Conservation (phyloP, 768 basidiomycete genomes). For the Mycena galopus region DNA sequence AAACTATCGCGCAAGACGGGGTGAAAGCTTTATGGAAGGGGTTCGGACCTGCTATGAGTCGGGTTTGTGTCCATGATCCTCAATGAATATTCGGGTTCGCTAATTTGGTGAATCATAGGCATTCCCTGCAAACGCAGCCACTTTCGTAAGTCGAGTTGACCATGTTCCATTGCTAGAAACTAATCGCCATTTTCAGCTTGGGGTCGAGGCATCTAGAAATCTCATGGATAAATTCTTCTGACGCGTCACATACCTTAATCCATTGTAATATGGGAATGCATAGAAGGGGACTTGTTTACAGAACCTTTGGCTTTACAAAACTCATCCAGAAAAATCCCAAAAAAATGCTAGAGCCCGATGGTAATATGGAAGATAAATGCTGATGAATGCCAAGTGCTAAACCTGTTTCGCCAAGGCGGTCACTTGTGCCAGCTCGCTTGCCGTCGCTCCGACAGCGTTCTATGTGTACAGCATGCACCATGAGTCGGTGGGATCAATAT, state of each 20-base stretch:
- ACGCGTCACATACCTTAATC: slow-evolving; percentile 15
- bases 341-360: slow-evolving; percentile 19
- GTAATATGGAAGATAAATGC: slow-evolving; percentile 1
- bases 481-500: no score
- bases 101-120: slow-evolving; percentile 63
- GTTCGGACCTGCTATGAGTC: slow-evolving; percentile 96
- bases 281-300: not conserved
- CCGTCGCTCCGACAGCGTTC: slow-evolving; percentile 45
- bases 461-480: no score
- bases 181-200: slow-evolving; percentile 68
- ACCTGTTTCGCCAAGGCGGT: slow-evolving; percentile 38
- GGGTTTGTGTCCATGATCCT: slow-evolving; percentile 62
- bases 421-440: slow-evolving; percentile 43
- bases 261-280: slow-evolving; percentile 1
- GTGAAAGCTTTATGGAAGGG: slow-evolving; percentile 94
- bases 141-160: slow-evolving; percentile 73
- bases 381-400: slow-evolving; percentile 9
- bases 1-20: slow-evolving; percentile 93
- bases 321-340: not conserved
- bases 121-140: slow-evolving; percentile 97
- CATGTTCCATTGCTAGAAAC: slow-evolving; percentile 27
- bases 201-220: slow-evolving; percentile 92
- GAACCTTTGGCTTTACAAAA: not conserved
- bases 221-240: slow-evolving; percentile 78
- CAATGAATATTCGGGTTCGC: not conserved